Evolutionary conservation across 1,139 yeast species (phyloP).

Genomic region (Protomyces lactucae-debilis): DNA sequence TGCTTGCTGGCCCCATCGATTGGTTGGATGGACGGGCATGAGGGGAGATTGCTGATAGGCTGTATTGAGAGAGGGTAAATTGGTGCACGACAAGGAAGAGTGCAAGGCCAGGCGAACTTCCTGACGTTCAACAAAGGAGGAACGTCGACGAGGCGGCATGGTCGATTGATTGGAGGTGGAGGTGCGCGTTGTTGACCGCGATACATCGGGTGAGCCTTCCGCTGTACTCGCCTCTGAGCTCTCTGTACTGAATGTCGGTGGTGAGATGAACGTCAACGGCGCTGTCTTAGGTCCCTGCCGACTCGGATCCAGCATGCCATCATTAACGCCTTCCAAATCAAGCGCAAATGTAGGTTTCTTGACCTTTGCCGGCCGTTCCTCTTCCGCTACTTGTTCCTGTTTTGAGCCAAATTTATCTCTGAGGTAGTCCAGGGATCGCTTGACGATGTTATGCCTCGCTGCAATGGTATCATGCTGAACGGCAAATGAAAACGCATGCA

Average conservation of each 20-base stretch:
- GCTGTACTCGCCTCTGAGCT: slow-evolving; percentile 12
- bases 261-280: background rate
- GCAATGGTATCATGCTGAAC: slow-evolving; percentile 22
- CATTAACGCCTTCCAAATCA: slow-evolving; percentile 18
- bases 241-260: background rate
- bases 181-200: slow-evolving; percentile 14
- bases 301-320: slow-evolving; percentile 1
- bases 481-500: slow-evolving; percentile 25
- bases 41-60: slow-evolving; percentile 14
- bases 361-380: background rate
- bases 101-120: slow-evolving; percentile 15
- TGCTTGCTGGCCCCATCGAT: slow-evolving; percentile 18
- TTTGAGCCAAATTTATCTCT: slow-evolving; percentile 14
- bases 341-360: background rate
- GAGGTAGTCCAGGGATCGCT: slow-evolving; percentile 20
- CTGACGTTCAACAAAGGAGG: slow-evolving; percentile 16
- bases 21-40: slow-evolving; percentile 12
- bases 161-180: slow-evolving; percentile 14
- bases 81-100: slow-evolving; percentile 22
- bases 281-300: slow-evolving; percentile 14
- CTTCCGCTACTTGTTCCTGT: background rate
- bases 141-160: slow-evolving; percentile 3
- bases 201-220: slow-evolving; percentile 3
- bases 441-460: slow-evolving; percentile 20
- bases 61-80: slow-evolving; percentile 15